A percentile compares a stretch with the other conserved stretches of the same genome.
These are phyloP conservation scores for Omphalotus olearius DNA, from an alignment of 1,284 basidiomycete species.

Conservation along the genomic window DNA sequence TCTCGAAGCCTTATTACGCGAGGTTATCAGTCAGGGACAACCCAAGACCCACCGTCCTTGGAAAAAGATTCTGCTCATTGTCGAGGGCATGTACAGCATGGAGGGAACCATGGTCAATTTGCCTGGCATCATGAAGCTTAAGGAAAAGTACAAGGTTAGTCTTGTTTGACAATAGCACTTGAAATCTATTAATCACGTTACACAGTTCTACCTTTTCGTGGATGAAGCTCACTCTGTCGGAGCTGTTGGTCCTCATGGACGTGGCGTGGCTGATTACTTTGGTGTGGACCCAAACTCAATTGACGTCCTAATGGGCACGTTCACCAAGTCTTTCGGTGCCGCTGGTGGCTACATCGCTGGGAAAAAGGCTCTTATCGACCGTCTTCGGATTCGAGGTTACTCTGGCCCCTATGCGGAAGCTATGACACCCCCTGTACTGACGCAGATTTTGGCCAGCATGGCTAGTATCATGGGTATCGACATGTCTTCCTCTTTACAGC, in stretches of 20 bases:
- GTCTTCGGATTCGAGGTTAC: slow-evolving; percentile 81
- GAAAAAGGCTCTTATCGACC: slow-evolving; percentile 75
- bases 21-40: slow-evolving; percentile 96
- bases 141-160: slow-evolving; percentile 90
- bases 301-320: slow-evolving; percentile 98
- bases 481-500: slow-evolving; percentile 32
- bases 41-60: slow-evolving; percentile 96
- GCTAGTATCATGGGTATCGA: slow-evolving; percentile 93
- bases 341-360: slow-evolving; percentile 96
- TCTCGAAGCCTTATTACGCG: slow-evolving; percentile 80
- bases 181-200: background rate
- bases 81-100: slow-evolving; percentile 98
- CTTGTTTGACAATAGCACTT: slow-evolving; percentile 15
- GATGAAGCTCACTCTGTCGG: slow-evolving; percentile 99
- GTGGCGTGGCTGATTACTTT: slow-evolving; percentile 96
- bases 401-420: slow-evolving; percentile 88
- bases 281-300: slow-evolving; percentile 77
- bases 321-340: slow-evolving; percentile 98
- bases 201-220: slow-evolving; percentile 90
- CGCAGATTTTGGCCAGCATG: slow-evolving; percentile 92
- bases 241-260: slow-evolving; percentile 89
- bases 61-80: slow-evolving; percentile 96
- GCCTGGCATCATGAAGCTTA: slow-evolving; percentile 82
- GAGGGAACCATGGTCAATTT: slow-evolving; percentile 92
- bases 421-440: slow-evolving; percentile 87